Evolutionary conservation across 495 filamentous ascomycete genomes (phyloP).

Genomic region (Aspergillus taichungensis): DNA sequence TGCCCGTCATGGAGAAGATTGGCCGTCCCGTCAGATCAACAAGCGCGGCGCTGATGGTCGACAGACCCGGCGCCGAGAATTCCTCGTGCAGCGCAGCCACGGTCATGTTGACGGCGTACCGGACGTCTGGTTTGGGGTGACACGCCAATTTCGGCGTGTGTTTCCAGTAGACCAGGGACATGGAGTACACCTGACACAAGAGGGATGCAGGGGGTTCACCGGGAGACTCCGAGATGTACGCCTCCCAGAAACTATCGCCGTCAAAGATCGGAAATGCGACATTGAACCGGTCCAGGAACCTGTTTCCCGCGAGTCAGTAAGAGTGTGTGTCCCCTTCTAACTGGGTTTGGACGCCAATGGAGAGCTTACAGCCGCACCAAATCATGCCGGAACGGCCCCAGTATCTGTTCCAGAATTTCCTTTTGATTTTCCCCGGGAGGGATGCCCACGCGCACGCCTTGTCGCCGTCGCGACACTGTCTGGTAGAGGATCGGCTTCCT

Average conservation of each 20-base stretch:
- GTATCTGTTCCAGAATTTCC: slow-evolving; percentile 46
- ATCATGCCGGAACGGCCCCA: slow-evolving; percentile 43
- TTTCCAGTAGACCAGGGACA: slow-evolving; percentile 44
- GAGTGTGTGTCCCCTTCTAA: neutral
- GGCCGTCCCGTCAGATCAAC: slow-evolving; percentile 43
- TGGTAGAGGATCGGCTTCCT: slow-evolving; percentile 41
- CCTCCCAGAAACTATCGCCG: slow-evolving; percentile 38
- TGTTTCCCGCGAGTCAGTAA: slow-evolving; percentile 12
- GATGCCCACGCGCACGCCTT: slow-evolving; percentile 38
- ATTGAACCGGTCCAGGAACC: slow-evolving; percentile 44
- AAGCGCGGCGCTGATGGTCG: slow-evolving; percentile 40
- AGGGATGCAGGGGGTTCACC: slow-evolving; percentile 41
- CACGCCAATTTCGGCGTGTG: slow-evolving; percentile 34
- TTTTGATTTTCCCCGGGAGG: slow-evolving; percentile 44
- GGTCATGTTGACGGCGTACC: slow-evolving; percentile 45
- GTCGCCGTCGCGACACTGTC: slow-evolving; percentile 37
- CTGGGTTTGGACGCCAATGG: neutral
- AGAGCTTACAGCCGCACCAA: slow-evolving; percentile 40
- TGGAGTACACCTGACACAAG: slow-evolving; percentile 46
- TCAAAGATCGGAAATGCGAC: slow-evolving; percentile 46
- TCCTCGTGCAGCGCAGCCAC: slow-evolving; percentile 44
- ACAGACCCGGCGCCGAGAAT: slow-evolving; percentile 41
- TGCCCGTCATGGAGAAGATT: slow-evolving; percentile 45
- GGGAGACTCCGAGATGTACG: slow-evolving; percentile 31
- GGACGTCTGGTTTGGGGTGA: slow-evolving; percentile 41